Percentiles rank a stretch among this genome's conserved stretches.
Conservation (phyloP, 768 basidiomycete species). For the Podaxis sp. region DNA sequence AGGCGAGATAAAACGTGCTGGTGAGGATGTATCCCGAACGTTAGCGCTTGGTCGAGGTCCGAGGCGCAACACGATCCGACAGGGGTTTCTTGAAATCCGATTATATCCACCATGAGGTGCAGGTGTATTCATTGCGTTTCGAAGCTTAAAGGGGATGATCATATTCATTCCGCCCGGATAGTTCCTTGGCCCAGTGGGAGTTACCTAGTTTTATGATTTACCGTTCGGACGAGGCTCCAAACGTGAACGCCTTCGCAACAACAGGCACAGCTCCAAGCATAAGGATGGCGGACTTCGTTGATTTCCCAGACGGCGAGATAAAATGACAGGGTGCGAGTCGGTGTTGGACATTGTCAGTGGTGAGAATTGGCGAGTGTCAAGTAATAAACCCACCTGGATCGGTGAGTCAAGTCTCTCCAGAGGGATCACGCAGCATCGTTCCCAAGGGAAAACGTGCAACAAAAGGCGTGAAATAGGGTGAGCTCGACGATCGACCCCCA, state of each 20-base stretch:
- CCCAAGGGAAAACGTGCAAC: neutral
- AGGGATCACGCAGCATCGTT: neutral
- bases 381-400: constrained; percentile 1
- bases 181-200: neutral
- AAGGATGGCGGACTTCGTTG: neutral
- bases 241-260: neutral
- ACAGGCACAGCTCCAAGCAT: neutral
- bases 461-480: neutral
- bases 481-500: neutral
- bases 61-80: neutral
- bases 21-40: neutral
- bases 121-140: neutral
- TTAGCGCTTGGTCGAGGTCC: neutral
- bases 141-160: neutral
- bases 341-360: constrained; percentile 1
- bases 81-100: neutral
- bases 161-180: neutral
- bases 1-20: neutral
- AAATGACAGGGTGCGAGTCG: constrained; percentile 2
- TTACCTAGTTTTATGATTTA: constrained; percentile 1
- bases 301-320: neutral
- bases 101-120: neutral
- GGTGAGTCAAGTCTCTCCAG: neutral
- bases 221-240: constrained; percentile 6
- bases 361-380: neutral